Evolutionary conservation across 192 early-diverging fungal genomes (phyloP).

Genomic region (Glomus cerebriforme): DNA sequence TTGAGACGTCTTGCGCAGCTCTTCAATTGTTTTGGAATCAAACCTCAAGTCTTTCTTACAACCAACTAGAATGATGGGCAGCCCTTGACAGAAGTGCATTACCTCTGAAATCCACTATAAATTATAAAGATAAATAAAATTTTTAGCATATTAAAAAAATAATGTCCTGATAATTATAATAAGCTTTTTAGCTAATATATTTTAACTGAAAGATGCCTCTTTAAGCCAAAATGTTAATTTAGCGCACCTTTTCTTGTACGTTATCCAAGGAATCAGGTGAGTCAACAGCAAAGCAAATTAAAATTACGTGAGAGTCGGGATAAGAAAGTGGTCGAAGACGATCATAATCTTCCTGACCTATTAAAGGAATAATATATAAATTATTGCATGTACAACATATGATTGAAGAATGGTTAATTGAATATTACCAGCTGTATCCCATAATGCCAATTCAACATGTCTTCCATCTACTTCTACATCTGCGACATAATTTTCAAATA

Average conservation of each 20-base stretch:
- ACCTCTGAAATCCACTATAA: slow-evolving; percentile 88
- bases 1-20: slow-evolving; percentile 72
- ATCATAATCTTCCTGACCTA: slow-evolving; percentile 96
- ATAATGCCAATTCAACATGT: slow-evolving; percentile 70
- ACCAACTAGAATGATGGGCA: slow-evolving; percentile 84
- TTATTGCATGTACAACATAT: slow-evolving; percentile 1
- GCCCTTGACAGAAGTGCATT: slow-evolving; percentile 78
- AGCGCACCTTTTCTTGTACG: slow-evolving; percentile 61
- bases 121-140: not conserved
- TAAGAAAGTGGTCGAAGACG: slow-evolving; percentile 90
- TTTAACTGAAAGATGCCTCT: not conserved
- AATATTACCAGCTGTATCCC: slow-evolving; percentile 74
- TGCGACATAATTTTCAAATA: slow-evolving; percentile 77
- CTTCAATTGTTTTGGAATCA: slow-evolving; percentile 75
- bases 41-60: slow-evolving; percentile 90
- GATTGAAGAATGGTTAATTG: not conserved
- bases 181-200: not conserved
- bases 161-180: not conserved
- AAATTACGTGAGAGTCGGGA: slow-evolving; percentile 88
- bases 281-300: slow-evolving; percentile 92
- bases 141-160: not conserved
- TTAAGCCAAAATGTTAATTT: not conserved
- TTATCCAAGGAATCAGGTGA: slow-evolving; percentile 83
- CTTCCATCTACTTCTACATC: slow-evolving; percentile 70
- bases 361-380: not conserved